These are phyloP conservation scores for Aurantiochytrium sp. DNA, from an alignment of 108 stramenopile species.

Conservation along the genomic window DNA sequence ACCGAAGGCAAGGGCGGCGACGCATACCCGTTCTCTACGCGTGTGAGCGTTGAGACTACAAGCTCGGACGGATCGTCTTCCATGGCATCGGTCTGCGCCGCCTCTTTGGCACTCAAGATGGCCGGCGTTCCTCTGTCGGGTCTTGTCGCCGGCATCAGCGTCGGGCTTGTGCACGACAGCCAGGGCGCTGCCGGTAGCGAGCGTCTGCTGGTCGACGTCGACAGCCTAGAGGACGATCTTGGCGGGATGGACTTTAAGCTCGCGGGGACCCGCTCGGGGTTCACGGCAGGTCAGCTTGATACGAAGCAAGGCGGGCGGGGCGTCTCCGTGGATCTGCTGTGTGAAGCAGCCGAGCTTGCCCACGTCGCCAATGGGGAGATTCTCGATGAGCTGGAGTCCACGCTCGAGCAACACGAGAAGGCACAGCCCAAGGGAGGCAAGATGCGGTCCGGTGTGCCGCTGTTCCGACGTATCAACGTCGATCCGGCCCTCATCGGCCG, in stretches of 20 bases:
- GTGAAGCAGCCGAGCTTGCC: neutral
- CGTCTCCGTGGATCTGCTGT: neutral
- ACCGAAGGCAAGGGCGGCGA: neutral
- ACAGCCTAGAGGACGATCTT: conserved; percentile 74
- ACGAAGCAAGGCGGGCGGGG: conserved; percentile 34
- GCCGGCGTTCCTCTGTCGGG: conserved; percentile 75
- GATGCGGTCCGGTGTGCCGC: neutral
- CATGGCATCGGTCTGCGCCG: conserved; percentile 74
- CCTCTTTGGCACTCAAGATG: conserved; percentile 73
- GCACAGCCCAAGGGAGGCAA: neutral
- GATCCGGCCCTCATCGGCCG: neutral
- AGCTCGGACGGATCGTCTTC: conserved; percentile 71
- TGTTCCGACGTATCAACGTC: neutral
- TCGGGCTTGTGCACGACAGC: conserved; percentile 58
- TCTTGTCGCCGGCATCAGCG: conserved; percentile 78
- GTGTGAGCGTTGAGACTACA: conserved; percentile 75
- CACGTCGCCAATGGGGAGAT: neutral
- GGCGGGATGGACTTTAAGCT: conserved; percentile 90
- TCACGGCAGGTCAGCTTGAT: conserved; percentile 75
- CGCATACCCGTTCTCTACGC: conserved; percentile 77
- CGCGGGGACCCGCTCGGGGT: conserved; percentile 67
- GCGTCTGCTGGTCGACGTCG: conserved; percentile 71
- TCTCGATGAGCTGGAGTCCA: neutral
- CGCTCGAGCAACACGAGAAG: neutral
- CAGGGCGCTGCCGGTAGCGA: neutral